These are phyloP conservation scores for Melanopsichium pennsylvanicum DNA, from an alignment of 1,284 basidiomycete genomes.

Conservation along the genomic window DNA sequence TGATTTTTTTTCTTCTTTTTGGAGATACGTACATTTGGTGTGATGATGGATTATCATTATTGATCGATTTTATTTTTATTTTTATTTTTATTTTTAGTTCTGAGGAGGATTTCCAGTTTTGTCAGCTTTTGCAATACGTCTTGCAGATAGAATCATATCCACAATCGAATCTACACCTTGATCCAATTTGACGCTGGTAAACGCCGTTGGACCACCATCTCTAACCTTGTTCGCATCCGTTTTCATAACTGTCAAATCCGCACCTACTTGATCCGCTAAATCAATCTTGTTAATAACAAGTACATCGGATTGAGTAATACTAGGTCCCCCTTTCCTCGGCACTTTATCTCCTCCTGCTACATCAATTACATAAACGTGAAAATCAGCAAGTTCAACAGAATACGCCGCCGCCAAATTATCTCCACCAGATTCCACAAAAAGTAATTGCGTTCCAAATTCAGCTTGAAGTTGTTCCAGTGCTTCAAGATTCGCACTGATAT, in stretches of 20 bases:
- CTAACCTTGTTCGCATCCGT: conserved; percentile 92
- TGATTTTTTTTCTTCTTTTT: too few species aligned
- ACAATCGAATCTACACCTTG: conserved; percentile 84
- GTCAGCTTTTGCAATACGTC: conserved; percentile 72
- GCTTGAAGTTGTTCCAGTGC: conserved; percentile 94
- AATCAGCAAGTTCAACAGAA: conserved; percentile 93
- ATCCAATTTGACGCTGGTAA: conserved; percentile 82
- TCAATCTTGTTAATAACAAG: conserved; percentile 80
- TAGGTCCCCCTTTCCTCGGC: conserved; percentile 94
- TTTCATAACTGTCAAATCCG: conserved; percentile 92
- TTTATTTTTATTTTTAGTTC: neutral
- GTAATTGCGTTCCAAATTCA: conserved; percentile 69
- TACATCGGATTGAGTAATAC: conserved; percentile 82
- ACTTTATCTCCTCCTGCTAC: conserved; percentile 93
- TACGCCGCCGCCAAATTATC: conserved; percentile 96
- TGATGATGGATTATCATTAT: too few species aligned
- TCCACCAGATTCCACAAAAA: conserved; percentile 93
- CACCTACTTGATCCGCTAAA: conserved; percentile 88
- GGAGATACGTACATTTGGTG: too few species aligned
- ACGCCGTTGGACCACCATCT: conserved; percentile 90
- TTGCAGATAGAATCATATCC: conserved; percentile 83
- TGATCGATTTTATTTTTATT: neutral
- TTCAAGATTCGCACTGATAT: conserved; percentile 95
- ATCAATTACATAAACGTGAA: conserved; percentile 74
- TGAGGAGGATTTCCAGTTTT: conserved; percentile 37